A percentile compares a stretch with the other conserved stretches of the same genome.
Evolutionary conservation across 305 asterid species (phyloP).

Genomic region (Fraxinus sp.): DNA sequence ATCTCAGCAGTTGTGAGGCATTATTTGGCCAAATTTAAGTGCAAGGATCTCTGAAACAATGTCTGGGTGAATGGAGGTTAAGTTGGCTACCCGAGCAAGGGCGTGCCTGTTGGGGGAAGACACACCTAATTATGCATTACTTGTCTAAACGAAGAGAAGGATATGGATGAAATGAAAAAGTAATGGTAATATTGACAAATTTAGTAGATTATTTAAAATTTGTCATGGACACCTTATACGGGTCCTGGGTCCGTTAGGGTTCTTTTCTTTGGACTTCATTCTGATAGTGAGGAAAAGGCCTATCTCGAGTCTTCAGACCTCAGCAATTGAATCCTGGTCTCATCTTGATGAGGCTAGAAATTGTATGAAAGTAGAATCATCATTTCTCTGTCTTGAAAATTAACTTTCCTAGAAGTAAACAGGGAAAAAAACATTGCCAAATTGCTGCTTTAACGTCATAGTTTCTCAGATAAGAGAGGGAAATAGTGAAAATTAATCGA

Average conservation of each 20-base stretch:
- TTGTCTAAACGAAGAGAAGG: not conserved
- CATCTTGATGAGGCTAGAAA: not conserved
- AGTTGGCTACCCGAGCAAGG: not conserved
- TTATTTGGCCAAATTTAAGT: not conserved
- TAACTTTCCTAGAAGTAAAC: not conserved
- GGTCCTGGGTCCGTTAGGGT: not conserved
- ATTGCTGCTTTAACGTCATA: not conserved
- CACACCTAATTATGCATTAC: not conserved
- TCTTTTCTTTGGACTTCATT: not conserved
- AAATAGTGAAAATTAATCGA: not conserved
- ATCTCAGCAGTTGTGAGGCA: not conserved
- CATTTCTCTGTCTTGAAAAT: not conserved
- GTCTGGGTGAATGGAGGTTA: not conserved
- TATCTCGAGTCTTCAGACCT: not conserved
- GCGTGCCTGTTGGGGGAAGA: not conserved
- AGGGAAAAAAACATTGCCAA: not conserved
- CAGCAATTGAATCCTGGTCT: not conserved
- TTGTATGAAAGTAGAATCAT: not conserved
- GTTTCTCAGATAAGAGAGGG: not conserved
- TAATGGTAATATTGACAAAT: not conserved
- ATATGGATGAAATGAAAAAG: not conserved
- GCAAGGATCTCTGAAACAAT: not conserved
- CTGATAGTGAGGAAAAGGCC: not conserved
- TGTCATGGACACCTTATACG: not conserved
- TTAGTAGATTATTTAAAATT: not conserved